Conservation (phyloP, 2,329 filamentous ascomycete genomes). For the Fusarium chuoi region DNA sequence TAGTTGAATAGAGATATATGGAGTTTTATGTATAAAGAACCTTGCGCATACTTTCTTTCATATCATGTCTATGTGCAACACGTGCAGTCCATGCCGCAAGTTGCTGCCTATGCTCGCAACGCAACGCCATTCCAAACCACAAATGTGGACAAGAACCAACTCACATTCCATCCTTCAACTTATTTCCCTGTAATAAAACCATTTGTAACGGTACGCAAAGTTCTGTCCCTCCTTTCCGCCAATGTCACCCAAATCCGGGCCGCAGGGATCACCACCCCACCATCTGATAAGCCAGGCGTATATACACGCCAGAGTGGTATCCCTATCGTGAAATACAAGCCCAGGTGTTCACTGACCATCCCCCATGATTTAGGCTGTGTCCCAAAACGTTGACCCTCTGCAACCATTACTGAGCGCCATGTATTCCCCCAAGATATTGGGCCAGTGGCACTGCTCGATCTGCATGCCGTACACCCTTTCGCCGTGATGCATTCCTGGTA, state of each 20-base stretch:
- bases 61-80: accelerated
- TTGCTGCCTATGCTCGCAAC: accelerated
- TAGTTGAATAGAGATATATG: not conserved
- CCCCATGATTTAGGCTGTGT: conserved; percentile 3
- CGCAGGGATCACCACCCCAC: conserved; percentile 21
- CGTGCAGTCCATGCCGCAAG: not conserved
- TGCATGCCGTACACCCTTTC: not conserved
- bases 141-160: accelerated
- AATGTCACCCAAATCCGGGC: not conserved
- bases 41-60: accelerated
- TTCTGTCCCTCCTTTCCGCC: no score
- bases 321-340: conserved; percentile 7
- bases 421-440: not conserved
- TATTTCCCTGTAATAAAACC: accelerated
- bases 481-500: not conserved
- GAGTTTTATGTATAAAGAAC: not conserved
- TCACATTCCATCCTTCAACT: accelerated
- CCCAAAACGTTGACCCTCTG: conserved; percentile 1
- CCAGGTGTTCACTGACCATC: not conserved
- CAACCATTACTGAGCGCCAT: not conserved
- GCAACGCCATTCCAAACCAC: not conserved
- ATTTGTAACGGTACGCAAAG: no score
- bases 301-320: conserved; percentile 30
- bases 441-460: not conserved
- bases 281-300: conserved; percentile 21